These are phyloP conservation scores for Saccharum spontaneum DNA, from an alignment of 176 grass and related monocot species.

Conservation along the genomic window DNA sequence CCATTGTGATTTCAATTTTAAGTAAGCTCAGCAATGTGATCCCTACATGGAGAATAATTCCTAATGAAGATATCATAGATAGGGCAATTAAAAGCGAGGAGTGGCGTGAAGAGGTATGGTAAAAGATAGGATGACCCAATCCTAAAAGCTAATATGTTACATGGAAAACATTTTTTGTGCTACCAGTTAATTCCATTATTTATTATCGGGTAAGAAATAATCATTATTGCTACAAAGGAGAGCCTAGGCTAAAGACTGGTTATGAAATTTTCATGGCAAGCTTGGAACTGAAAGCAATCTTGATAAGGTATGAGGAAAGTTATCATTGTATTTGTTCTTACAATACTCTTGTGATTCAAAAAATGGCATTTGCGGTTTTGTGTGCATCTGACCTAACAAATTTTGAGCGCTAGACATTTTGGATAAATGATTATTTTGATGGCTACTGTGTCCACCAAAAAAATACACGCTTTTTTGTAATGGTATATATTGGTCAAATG, in stretches of 20 bases:
- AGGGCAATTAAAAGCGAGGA: slow-evolving; percentile 49
- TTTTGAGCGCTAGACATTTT: neutral
- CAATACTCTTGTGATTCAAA: neutral
- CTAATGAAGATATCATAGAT: slow-evolving; percentile 55
- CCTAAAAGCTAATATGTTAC: neutral
- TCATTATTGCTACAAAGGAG: slow-evolving; percentile 70
- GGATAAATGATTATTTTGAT: neutral
- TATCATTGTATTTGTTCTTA: neutral
- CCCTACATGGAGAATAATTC: slow-evolving; percentile 74
- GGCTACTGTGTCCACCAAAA: neutral
- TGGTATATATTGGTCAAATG: neutral
- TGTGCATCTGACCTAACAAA: neutral
- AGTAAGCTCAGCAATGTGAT: slow-evolving; percentile 43
- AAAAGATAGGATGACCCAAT: neutral
- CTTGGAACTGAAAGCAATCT: slow-evolving; percentile 65
- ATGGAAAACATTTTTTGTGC: neutral
- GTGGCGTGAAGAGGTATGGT: slow-evolving; percentile 54
- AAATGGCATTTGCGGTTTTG: neutral
- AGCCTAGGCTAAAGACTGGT: slow-evolving; percentile 58
- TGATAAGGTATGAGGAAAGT: slow-evolving; percentile 43
- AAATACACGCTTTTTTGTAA: neutral
- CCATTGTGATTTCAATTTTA: slow-evolving; percentile 47
- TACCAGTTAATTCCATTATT: neutral
- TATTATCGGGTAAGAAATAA: slow-evolving; percentile 55
- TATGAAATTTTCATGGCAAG: slow-evolving; percentile 54